A percentile compares a stretch with the other conserved stretches of the same genome.
These are phyloP conservation scores for Pelargonium fulgidum DNA, from an alignment of 441 rosid species.

Conservation along the genomic window DNA sequence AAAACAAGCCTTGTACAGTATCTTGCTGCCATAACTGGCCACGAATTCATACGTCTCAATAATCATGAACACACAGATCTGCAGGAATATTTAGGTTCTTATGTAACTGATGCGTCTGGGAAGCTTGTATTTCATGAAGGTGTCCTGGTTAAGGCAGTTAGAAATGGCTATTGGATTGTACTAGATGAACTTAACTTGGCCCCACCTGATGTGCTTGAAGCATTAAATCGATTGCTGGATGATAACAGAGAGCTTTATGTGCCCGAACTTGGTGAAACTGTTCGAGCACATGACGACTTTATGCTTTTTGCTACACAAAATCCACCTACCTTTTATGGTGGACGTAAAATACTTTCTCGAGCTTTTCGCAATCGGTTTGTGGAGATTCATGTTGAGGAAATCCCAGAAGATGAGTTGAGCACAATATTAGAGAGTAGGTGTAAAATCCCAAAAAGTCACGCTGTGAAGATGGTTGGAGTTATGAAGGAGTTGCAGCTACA, in stretches of 20 bases:
- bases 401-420: constrained; percentile 81
- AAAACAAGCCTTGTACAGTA: constrained; percentile 97
- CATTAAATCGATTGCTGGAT: constrained; percentile 88
- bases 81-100: constrained; percentile 92
- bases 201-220: constrained; percentile 97
- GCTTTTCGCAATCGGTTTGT: constrained; percentile 98
- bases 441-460: constrained; percentile 68
- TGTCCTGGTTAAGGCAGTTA: constrained; percentile 86
- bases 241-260: constrained; percentile 96
- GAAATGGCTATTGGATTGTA: constrained; percentile 93
- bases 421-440: constrained; percentile 65
- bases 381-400: constrained; percentile 97
- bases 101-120: constrained; percentile 73
- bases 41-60: constrained; percentile 85
- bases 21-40: constrained; percentile 86
- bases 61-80: constrained; percentile 97
- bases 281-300: constrained; percentile 83
- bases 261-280: constrained; percentile 74
- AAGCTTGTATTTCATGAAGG: constrained; percentile 96
- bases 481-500: constrained; percentile 93
- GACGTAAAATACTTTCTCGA: constrained; percentile 97
- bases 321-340: constrained; percentile 94
- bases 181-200: constrained; percentile 95
- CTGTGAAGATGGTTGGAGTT: constrained; percentile 79
- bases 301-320: constrained; percentile 99